Percentiles rank a stretch among this genome's conserved stretches.
phyloP scores from a whole-genome alignment of 768 basidiomycete species.

The Chalciporus piperatus region DNA sequence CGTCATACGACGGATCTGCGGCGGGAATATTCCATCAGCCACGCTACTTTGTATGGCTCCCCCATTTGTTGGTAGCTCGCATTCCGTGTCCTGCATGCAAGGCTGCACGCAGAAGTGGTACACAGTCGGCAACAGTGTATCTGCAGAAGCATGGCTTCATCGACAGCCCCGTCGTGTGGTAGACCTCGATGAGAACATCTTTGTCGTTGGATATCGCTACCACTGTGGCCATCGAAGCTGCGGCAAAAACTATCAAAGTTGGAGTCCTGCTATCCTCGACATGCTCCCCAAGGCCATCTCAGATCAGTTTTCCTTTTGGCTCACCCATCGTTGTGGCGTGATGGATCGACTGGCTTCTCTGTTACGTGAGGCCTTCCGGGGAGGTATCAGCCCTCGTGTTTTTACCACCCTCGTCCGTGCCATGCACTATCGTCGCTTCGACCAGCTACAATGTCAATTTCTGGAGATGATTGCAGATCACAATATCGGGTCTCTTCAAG shows the following conservation, averaged over 20 bases:
- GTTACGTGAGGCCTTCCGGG: not conserved
- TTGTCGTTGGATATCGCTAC: not conserved
- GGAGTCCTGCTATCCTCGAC: not conserved
- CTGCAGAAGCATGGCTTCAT: not conserved
- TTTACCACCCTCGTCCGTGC: not conserved
- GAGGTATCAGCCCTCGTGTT: not conserved
- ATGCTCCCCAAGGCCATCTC: not conserved
- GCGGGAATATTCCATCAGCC: conserved; percentile 7
- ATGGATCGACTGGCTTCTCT: not conserved
- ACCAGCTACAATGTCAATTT: not conserved
- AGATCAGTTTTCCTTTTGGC: not conserved
- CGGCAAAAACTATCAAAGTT: not conserved
- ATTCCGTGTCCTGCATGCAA: not conserved
- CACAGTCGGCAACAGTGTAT: not conserved
- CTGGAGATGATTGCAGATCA: too few relatives aligned
- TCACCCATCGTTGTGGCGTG: not conserved
- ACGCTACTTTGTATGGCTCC: not conserved
- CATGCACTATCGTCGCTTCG: not conserved
- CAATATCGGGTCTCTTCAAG: not conserved
- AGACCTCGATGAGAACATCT: not conserved
- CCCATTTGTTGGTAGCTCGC: not conserved
- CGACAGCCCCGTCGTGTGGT: not conserved
- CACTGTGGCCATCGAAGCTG: not conserved
- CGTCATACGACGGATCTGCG: too few relatives aligned
- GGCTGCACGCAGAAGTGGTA: not conserved